Conservation (phyloP, 495 filamentous ascomycete species). For the Tuber aestivum region DNA sequence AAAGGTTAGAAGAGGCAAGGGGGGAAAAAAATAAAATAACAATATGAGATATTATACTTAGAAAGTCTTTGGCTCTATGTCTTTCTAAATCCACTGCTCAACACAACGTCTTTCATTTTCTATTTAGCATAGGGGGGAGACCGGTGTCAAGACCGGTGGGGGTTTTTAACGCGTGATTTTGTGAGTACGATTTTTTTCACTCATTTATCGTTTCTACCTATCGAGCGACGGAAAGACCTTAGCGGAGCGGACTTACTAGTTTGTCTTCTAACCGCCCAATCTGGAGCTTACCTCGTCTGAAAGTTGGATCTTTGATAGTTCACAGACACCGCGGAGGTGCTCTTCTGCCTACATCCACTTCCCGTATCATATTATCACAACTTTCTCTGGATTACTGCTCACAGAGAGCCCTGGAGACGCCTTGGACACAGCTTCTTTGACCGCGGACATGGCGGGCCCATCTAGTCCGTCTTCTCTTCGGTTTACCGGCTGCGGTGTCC, state of each 20-base stretch:
- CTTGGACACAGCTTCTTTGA: neutral
- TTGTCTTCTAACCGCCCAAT: neutral
- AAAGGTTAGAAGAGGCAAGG: neutral
- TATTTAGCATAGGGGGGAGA: neutral
- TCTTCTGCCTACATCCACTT: neutral
- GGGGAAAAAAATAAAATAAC: neutral
- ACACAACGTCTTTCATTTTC: neutral
- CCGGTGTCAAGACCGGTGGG: constrained; percentile 1
- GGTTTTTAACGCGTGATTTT: neutral
- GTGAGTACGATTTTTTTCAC: constrained; percentile 1
- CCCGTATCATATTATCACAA: neutral
- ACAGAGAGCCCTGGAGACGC: neutral
- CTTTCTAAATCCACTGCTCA: neutral
- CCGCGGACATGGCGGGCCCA: neutral
- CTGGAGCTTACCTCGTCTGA: neutral
- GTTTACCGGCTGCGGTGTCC: neutral
- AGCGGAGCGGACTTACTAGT: neutral
- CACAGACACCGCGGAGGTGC: neutral
- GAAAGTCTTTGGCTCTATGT: neutral
- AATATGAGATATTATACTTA: neutral
- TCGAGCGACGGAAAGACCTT: neutral
- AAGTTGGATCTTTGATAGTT: neutral
- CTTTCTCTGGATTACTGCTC: neutral
- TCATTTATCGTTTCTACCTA: neutral
- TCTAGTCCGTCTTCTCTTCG: neutral